Evolutionary conservation across 768 basidiomycete species (phyloP).

Genomic region (Termitomyces eurrhizus): DNA sequence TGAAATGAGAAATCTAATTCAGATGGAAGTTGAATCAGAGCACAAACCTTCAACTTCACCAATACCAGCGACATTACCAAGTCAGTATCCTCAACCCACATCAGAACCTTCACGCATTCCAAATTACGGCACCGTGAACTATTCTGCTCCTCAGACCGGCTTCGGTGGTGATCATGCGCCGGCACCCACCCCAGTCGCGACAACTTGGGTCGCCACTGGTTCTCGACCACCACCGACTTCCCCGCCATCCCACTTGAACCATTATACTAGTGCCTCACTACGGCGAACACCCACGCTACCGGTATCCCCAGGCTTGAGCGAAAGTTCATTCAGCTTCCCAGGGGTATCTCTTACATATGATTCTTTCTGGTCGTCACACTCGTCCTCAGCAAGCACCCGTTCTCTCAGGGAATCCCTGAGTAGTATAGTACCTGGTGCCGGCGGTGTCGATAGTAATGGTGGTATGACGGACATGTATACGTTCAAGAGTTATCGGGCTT

Average conservation of each 20-base stretch:
- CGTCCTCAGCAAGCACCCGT: conserved; percentile 20
- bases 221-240: conserved; percentile 3
- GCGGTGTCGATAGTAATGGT: background rate
- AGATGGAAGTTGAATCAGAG: conserved; percentile 13
- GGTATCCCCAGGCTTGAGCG: conserved; percentile 6
- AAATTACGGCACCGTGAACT: background rate
- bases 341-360: conserved; percentile 50
- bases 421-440: conserved; percentile 3
- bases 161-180: conserved; percentile 1
- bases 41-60: conserved; percentile 6
- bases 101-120: background rate
- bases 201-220: conserved; percentile 7
- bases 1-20: conserved; percentile 10
- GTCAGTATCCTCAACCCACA: conserved; percentile 5
- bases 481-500: conserved; percentile 2
- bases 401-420: conserved; percentile 16
- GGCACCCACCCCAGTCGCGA: background rate
- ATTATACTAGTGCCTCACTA: conserved; percentile 11
- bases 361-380: conserved; percentile 59
- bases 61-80: background rate
- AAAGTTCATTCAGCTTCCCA: conserved; percentile 24
- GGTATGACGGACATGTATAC: background rate
- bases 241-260: conserved; percentile 10
- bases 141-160: background rate
- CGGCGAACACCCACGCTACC: conserved; percentile 11